Percentiles rank a stretch among this genome's conserved stretches.
Conservation (phyloP, 2,329 filamentous ascomycete genomes). For the Colletotrichum karsti region DNA sequence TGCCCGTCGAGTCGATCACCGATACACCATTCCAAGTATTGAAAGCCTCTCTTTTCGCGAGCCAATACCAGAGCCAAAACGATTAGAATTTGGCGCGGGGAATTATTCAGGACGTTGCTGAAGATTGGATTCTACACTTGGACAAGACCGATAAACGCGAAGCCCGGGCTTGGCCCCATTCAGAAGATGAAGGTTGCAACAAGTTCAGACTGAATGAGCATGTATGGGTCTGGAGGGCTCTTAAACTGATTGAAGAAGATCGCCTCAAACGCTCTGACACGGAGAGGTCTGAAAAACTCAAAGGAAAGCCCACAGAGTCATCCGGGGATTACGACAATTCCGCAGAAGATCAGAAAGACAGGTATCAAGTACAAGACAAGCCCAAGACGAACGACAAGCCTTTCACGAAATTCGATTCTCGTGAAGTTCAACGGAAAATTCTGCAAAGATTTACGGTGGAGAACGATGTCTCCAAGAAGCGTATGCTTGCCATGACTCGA, state of each 20-base stretch:
- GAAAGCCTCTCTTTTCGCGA: neutral
- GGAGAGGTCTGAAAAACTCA: no score
- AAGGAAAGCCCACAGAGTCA: no score
- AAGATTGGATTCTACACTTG: neutral
- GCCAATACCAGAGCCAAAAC: neutral
- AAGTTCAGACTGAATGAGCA: neutral
- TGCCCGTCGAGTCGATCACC: fast-evolving
- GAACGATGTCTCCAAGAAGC: neutral
- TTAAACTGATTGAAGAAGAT: neutral
- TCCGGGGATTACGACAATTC: no score
- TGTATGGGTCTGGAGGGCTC: neutral
- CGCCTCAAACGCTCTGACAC: no score
- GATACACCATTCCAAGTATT: neutral
- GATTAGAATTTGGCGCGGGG: neutral
- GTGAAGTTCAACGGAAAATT: neutral
- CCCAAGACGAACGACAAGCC: fast-evolving
- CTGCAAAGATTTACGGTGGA: neutral
- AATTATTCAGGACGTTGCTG: fast-evolving
- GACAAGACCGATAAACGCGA: neutral
- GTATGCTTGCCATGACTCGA: neutral
- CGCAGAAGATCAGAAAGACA: no score
- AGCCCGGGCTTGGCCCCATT: neutral
- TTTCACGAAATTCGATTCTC: neutral
- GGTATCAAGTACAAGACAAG: neutral
- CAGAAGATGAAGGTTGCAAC: neutral